phyloP scores from a whole-genome alignment of 352 stramenopile species.

The Plasmopara muralis region DNA sequence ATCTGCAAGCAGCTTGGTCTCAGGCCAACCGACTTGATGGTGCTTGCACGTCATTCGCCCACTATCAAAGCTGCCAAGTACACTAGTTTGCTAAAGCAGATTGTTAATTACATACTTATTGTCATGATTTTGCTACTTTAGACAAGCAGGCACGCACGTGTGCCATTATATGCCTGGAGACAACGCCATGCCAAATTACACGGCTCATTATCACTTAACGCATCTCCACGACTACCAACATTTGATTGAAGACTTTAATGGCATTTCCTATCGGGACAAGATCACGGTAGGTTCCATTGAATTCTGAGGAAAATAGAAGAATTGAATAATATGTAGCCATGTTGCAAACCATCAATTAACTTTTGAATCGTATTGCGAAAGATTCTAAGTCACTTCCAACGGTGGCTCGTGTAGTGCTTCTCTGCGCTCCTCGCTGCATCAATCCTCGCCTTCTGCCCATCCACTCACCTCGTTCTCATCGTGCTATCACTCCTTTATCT shows the following conservation, averaged over 20 bases:
- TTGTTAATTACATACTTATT: too few species aligned
- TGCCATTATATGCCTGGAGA: conserved; percentile 62
- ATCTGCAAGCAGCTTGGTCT: conserved; percentile 52
- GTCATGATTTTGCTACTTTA: conserved; percentile 6
- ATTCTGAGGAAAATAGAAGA: conserved; percentile 14
- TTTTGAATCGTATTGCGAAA: conserved; percentile 10
- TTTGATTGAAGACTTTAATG: conserved; percentile 69
- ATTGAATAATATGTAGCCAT: conserved; percentile 3
- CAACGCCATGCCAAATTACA: conserved; percentile 70
- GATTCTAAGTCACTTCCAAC: conserved; percentile 5
- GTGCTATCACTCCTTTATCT: conserved; percentile 3
- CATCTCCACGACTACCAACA: conserved; percentile 56
- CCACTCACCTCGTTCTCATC: neutral
- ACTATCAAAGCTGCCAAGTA: conserved; percentile 67
- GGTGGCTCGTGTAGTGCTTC: too few species aligned
- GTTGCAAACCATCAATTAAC: conserved; percentile 13
- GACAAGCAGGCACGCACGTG: conserved; percentile 43
- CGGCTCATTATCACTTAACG: conserved; percentile 59
- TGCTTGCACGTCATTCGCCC: conserved; percentile 43
- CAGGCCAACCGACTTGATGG: conserved; percentile 44
- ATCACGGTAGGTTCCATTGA: conserved; percentile 35
- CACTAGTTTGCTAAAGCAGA: neutral
- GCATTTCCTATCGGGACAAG: conserved; percentile 59
- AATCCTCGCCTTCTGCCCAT: neutral
- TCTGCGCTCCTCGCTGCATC: too few species aligned